Evolutionary conservation across 192 early-diverging fungal genomes (phyloP), one percentile per base, ranked within the genome.

Genomic region (Umbelopsis ramanniana): DNA sequence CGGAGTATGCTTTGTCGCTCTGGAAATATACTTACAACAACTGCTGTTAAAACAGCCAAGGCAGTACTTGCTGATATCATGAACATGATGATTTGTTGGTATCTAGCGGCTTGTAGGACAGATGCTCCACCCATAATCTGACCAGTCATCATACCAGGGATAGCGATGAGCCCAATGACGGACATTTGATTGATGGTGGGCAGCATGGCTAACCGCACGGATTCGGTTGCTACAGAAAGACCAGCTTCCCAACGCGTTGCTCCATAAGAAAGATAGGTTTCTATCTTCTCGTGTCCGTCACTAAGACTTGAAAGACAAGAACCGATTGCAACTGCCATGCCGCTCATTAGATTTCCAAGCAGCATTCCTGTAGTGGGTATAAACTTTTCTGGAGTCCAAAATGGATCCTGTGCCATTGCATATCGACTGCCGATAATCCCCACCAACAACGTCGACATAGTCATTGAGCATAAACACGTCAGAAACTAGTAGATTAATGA

Each of bases 321-420:
- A n/a, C 85, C 81, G 46, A 91, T 75, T 7, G 87, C 93, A 40
- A 94, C 82, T 3, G 93, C 88, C 69, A 90, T 88, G 3, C 89
- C 90, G 6, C 88, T 90, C 86, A 93, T 89, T 35, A 82, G 79
- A 77, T 93, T 94, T 37, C 94, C 95, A 17, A 95, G 84, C 45
- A 97, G 78, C 94, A 97, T 95, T 29, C 93, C 95, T n/a, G 95
- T 82, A 1, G 91, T 95, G 19, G 95, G 93, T 38, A 96, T 92
- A 73, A 94, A 96, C 72, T 90, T 89, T 47, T 86, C 83, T 7
- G 95, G 90, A 3, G 83, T 82, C 72, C 86, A 92, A 69, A 92
- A 89, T 2, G 93, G 93, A 33, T 79, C 72, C 70, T 92, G 88
- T 11, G 87, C 82, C 77, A 96, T 89, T 14, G 95, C 90, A 69